A percentile compares a stretch with the other conserved stretches of the same genome.
phyloP scores from a whole-genome alignment of 805 yeast species.

The Naumovozyma dairenensis region DNA sequence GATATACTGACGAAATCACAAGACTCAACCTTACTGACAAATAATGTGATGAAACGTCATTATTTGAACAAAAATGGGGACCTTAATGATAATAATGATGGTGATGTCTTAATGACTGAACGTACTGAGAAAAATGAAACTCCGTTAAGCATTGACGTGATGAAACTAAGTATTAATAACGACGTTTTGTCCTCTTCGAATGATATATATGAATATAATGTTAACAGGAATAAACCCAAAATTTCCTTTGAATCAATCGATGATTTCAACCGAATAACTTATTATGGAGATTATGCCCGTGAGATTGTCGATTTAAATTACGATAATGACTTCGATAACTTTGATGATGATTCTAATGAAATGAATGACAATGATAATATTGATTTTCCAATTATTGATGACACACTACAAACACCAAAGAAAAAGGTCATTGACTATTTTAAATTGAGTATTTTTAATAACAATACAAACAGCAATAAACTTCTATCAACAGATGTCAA shows the following conservation, averaged over 20 bases:
- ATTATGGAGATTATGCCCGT: neutral
- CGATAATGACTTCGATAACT: neutral
- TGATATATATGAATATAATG: neutral
- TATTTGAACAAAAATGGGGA: constrained; percentile 4
- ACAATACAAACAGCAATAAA: constrained; percentile 4
- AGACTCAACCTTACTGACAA: constrained; percentile 5
- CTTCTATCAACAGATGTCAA: constrained; percentile 6
- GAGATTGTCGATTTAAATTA: constrained; percentile 1
- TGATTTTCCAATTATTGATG: constrained; percentile 1
- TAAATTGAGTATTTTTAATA: constrained; percentile 20
- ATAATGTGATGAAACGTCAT: constrained; percentile 6
- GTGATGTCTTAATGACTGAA: constrained; percentile 1
- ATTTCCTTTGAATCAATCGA: neutral
- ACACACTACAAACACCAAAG: constrained; percentile 4
- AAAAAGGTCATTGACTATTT: constrained; percentile 22
- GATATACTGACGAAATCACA: constrained; percentile 1
- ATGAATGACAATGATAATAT: neutral
- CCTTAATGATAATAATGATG: constrained; percentile 2
- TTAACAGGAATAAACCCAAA: neutral
- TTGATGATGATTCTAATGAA: neutral
- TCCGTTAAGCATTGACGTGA: neutral
- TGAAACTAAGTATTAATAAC: neutral
- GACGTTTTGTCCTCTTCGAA: neutral
- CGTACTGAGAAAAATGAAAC: constrained; percentile 1
- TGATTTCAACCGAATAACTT: neutral